Conservation (phyloP, 352 stramenopile species). For the Globisporangium perplexum region DNA sequence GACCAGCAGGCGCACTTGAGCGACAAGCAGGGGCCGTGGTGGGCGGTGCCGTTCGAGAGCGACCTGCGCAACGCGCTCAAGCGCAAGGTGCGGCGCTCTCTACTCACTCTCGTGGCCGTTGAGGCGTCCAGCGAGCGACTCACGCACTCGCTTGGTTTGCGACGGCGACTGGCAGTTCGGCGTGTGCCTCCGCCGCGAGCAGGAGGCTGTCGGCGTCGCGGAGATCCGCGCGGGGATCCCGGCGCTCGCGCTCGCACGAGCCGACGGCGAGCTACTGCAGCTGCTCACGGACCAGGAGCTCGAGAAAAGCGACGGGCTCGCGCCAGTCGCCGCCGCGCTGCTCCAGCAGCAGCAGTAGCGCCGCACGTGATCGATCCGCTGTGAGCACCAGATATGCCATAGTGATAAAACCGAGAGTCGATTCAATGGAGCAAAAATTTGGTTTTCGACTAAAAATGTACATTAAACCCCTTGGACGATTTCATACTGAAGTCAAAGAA, state of each 20-base stretch:
- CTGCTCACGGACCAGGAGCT: conserved; percentile 13
- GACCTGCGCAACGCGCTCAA: conserved; percentile 60
- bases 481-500: too few relatives aligned
- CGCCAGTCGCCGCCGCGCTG: conserved; percentile 6
- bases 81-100: conserved; percentile 37
- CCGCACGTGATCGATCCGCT: not conserved
- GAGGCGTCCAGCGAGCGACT: not conserved
- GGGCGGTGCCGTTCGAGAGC: conserved; percentile 61
- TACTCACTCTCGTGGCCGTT: not conserved
- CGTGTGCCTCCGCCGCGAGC: conserved; percentile 66
- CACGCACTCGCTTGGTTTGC: too few relatives aligned
- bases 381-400: not conserved
- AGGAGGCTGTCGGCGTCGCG: conserved; percentile 21
- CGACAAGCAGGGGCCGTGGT: conserved; percentile 70
- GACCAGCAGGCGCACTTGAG: conserved; percentile 61
- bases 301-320: conserved; percentile 4
- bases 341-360: not conserved
- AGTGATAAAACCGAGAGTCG: too few relatives aligned
- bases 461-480: too few relatives aligned
- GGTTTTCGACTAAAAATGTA: too few relatives aligned
- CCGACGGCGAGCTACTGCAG: conserved; percentile 14
- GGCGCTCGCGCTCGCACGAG: conserved; percentile 14
- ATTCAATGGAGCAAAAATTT: too few relatives aligned
- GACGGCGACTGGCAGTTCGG: conserved; percentile 29
- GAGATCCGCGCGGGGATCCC: conserved; percentile 22